Conservation (phyloP, 2,329 filamentous ascomycete species). For the Aureobasidium vineae region DNA sequence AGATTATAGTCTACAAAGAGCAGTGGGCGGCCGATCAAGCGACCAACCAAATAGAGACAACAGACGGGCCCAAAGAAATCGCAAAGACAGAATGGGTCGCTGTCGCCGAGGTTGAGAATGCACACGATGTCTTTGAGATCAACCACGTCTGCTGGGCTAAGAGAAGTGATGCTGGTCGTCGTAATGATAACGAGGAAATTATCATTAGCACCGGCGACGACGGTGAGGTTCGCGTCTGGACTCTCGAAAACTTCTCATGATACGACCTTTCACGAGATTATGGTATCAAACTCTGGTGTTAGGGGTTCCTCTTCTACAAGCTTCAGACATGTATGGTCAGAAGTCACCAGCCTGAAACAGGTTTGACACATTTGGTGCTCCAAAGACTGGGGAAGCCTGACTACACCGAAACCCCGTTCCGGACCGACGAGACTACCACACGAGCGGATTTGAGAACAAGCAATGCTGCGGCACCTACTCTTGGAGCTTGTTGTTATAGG, state of each 20-base stretch:
- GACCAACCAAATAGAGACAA: slow-evolving; percentile 33
- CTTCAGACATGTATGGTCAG: background rate
- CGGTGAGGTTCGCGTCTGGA: slow-evolving; percentile 82
- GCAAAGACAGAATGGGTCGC: slow-evolving; percentile 64
- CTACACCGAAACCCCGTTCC: background rate
- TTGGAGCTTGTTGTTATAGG: background rate
- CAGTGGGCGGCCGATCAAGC: slow-evolving; percentile 40
- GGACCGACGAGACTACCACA: background rate
- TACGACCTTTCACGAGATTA: background rate
- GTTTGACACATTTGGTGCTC: background rate
- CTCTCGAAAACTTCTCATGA: slow-evolving; percentile 43
- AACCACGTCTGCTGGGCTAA: slow-evolving; percentile 90
- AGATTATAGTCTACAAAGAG: slow-evolving; percentile 76
- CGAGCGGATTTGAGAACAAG: background rate
- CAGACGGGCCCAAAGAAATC: slow-evolving; percentile 31
- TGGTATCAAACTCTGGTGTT: background rate
- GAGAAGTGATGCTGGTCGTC: slow-evolving; percentile 66
- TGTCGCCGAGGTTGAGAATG: slow-evolving; percentile 65
- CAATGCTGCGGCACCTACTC: background rate
- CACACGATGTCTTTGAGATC: slow-evolving; percentile 89
- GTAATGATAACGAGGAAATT: slow-evolving; percentile 70
- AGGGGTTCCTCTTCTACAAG: background rate
- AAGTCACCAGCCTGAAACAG: background rate
- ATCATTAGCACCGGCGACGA: slow-evolving; percentile 91
- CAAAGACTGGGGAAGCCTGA: background rate